Conservation (phyloP, 345 rosid genomes). For the Melaleuca alternifolia region DNA sequence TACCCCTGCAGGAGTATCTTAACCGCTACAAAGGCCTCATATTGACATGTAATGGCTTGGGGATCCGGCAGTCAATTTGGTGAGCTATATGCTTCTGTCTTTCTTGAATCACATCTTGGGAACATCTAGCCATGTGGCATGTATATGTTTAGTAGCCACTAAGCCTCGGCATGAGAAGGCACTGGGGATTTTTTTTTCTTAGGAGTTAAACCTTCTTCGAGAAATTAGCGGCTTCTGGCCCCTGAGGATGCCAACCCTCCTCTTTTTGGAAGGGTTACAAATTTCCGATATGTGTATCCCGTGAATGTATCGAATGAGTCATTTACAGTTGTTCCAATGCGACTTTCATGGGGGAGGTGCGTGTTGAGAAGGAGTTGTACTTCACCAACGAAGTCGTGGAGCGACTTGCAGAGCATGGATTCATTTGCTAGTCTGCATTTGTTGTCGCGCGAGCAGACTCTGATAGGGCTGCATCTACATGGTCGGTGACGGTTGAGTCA, state of each 20-base stretch:
- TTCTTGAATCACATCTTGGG: not conserved
- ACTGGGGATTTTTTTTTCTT: not conserved
- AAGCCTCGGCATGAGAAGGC: not conserved
- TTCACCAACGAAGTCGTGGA: not conserved
- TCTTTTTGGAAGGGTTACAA: not conserved
- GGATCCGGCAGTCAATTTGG: conserved; percentile 68
- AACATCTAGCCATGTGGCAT: not conserved
- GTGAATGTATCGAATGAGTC: not conserved
- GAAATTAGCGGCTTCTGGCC: not conserved
- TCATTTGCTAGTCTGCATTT: not conserved
- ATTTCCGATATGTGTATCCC: not conserved
- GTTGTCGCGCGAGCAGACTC: not conserved
- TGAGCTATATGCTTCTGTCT: conserved; percentile 3
- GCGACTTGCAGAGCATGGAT: not conserved
- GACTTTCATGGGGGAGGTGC: not conserved
- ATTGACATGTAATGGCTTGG: conserved; percentile 91
- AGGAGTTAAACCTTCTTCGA: not conserved
- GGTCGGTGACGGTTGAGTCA: not conserved
- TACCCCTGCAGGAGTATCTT: conserved; percentile 65
- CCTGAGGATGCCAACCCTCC: not conserved
- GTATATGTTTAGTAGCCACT: not conserved
- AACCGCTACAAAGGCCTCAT: conserved; percentile 81
- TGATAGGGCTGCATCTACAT: not conserved
- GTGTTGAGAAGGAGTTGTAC: not conserved
- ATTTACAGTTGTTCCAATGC: not conserved